Evolutionary conservation across 1,284 basidiomycete species (phyloP), one percentile per base, ranked within the genome.

Genomic region (Kwoniella shivajii): DNA sequence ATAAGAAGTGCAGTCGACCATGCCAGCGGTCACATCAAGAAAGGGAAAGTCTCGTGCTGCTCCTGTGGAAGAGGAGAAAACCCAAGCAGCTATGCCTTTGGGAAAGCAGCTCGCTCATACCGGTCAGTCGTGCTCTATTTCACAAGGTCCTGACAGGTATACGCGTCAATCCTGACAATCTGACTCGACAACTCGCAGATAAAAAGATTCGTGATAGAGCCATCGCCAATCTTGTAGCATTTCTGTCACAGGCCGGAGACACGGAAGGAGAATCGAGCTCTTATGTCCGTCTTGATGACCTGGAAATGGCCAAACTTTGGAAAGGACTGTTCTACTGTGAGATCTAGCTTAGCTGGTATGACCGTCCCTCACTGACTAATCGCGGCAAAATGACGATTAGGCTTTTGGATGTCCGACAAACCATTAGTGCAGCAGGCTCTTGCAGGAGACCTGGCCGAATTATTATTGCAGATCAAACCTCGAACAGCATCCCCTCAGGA

Each of bases 351-450:
- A n/a, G n/a, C n/a, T n/a, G n/a, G n/a, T n/a, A n/a, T n/a, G n/a
- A n/a, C n/a, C n/a, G n/a, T n/a, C n/a, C n/a, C n/a, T n/a, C n/a
- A n/a, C n/a, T n/a, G n/a, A n/a, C n/a, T n/a, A n/a, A n/a, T n/a
- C n/a, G n/a, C n/a, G n/a, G n/a, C n/a, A n/a, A n/a, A 16, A 39
- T 38, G 31, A 34, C 5, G 43, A 42, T 27, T 60, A 94, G 92
- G 92, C 72, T 98, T 95, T 78, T 99, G 94, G 94, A 98, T 98
- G 93, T 97, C 92, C 3, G 95, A 99, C 80, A 99, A 99, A 76
- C 94, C 95, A 6, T 82, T 95, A 3, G 88, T 99, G 4, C 95
- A 99, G 74, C 96, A 99, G 76, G 86, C 86, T 3, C 84, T 99
- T 6, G 92, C 95, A 0, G 81, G 82, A 9, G 90, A 95, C 68